phyloP scores from a whole-genome alignment of 345 rosid species.

The Citrus hindsii region DNA sequence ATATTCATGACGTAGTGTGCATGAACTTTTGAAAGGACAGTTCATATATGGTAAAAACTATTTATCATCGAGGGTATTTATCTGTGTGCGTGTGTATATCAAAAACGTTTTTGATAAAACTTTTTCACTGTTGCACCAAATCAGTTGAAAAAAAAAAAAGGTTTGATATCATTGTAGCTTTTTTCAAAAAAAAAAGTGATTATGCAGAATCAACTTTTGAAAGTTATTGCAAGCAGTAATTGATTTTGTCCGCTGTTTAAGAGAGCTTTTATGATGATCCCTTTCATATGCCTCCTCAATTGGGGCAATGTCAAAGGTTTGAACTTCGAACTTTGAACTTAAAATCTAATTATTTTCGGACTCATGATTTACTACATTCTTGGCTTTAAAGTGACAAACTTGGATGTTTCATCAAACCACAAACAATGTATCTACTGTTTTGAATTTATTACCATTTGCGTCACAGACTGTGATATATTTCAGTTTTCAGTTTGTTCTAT shows the following conservation, averaged over 20 bases:
- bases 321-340: neutral
- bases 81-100: too few relatives aligned
- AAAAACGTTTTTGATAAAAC: too few relatives aligned
- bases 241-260: neutral
- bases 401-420: neutral
- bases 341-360: neutral
- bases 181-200: neutral
- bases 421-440: neutral
- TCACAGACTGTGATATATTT: neutral
- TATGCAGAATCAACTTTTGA: neutral
- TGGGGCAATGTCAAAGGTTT: neutral
- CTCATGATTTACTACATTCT: neutral
- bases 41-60: neutral
- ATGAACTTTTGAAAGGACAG: conserved; percentile 11
- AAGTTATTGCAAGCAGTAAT: neutral
- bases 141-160: neutral
- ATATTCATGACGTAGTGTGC: conserved; percentile 13
- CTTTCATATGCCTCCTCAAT: neutral
- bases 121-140: neutral
- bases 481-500: neutral
- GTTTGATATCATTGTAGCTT: neutral
- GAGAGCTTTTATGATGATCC: neutral
- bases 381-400: neutral
- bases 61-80: too few relatives aligned
- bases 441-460: neutral